Percentiles rank a stretch among this genome's conserved stretches.
These are phyloP conservation scores for Trapa bicornis DNA, from an alignment of 345 rosid species.

Conservation along the genomic window DNA sequence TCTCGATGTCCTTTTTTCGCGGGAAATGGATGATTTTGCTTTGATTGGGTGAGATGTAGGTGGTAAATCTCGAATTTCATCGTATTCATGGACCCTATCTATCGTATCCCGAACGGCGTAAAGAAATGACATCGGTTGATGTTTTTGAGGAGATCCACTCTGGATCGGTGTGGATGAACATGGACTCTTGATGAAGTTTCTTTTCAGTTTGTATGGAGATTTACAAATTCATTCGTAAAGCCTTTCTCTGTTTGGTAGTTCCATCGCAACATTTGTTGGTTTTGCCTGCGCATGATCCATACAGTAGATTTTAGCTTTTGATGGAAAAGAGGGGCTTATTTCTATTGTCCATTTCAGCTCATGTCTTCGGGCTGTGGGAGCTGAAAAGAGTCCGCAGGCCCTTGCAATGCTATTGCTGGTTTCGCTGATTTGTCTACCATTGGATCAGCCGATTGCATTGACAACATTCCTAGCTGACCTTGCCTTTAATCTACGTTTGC, in stretches of 20 bases:
- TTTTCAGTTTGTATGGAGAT: background rate
- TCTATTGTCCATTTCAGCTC: background rate
- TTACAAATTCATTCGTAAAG: background rate
- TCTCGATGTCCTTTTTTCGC: background rate
- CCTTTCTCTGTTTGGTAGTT: background rate
- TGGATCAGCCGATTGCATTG: background rate
- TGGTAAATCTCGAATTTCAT: background rate
- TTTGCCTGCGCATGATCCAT: background rate
- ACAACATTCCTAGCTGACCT: background rate
- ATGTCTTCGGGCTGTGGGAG: background rate
- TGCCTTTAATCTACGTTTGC: background rate
- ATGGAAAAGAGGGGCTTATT: background rate
- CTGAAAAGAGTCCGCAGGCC: background rate
- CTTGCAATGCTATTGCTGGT: background rate
- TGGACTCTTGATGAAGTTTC: background rate
- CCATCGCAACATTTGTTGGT: background rate
- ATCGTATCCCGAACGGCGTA: background rate
- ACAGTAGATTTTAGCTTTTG: background rate
- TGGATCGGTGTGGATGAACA: too few relatives aligned
- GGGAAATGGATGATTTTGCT: background rate
- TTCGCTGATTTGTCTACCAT: background rate
- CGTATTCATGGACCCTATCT: background rate
- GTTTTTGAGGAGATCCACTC: background rate
- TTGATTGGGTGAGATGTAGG: background rate
- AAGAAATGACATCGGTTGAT: background rate